Base-by-base conservation (phyloP, 2,329 filamentous ascomycete genomes). In the Epichloe bromicola region DNA sequence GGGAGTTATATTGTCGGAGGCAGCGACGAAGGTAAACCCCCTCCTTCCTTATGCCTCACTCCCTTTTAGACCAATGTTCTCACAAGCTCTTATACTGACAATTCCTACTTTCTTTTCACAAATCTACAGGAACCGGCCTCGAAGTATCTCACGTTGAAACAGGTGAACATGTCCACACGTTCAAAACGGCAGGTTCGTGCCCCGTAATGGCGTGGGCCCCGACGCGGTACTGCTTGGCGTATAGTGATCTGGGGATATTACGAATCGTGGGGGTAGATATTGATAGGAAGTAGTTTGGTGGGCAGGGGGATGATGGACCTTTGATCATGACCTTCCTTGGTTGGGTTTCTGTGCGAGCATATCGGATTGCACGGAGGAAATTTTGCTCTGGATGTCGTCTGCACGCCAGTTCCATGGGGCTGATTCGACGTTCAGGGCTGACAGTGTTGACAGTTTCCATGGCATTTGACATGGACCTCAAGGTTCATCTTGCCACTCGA, bases 181-280 rank as follows among this genome's bases (percentile, higher is more conserved):
- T 88, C 57, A 87, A 88, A 64, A 84, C 85, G 10, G 71, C 73
- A 1, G 76, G 79, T 20, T 70, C 82, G 12, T 80, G 78, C 50
- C 78, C 80, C 1, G 75, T 85, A 11, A 83, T 89, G 7, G 78
- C 83, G 3, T 90, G 86, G 86, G 85, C 87, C 56, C 86, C 86
- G 2, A 82, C 77, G 41, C 74, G 81, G 51, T 90, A 90, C 63
- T 81, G 78, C 57, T 67, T 91, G 53, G 86, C 86, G 2, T 89
- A 88, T 63, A 79, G 79, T 49, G 86, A 90, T 60, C 67, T 79
- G 37, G 83, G 83, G 1, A 76, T 76, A 48, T 65, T 90, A 52
- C 81, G 83, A 59, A 86, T 89, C 52, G 72, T 88, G 46, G 83
- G 82, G 11, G 67, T 78, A 38, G 78, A 80, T 56, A 73, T 63